These are phyloP conservation scores for Laguncularia racemosa DNA, from an alignment of 345 rosid species.

Conservation along the genomic window DNA sequence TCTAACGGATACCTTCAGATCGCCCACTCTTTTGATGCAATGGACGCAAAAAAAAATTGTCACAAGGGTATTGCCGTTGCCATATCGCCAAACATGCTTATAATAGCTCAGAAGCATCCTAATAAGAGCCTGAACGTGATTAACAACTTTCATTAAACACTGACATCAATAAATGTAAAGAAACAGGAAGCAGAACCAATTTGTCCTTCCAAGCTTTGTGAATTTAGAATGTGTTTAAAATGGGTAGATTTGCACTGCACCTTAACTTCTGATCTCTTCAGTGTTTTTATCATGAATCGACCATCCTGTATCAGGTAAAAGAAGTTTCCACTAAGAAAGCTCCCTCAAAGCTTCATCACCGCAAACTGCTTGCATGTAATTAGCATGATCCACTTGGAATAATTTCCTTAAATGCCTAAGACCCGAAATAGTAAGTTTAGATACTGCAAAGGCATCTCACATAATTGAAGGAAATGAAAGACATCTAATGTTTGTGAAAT, in stretches of 20 bases:
- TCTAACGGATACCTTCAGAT: slow-evolving; percentile 60
- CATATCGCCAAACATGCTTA: slow-evolving; percentile 58
- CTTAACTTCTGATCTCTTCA: slow-evolving; percentile 98
- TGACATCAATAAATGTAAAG: too few relatives aligned
- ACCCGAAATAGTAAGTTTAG: not conserved
- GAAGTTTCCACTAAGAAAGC: slow-evolving; percentile 97
- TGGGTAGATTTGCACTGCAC: slow-evolving; percentile 33
- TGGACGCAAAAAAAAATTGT: slow-evolving; percentile 92
- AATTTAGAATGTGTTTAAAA: slow-evolving; percentile 8
- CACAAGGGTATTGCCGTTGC: slow-evolving; percentile 81
- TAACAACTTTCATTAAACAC: slow-evolving; percentile 10
- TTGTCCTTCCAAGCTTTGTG: not conserved
- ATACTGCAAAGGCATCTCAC: too few relatives aligned
- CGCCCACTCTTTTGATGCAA: slow-evolving; percentile 90
- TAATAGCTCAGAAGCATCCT: slow-evolving; percentile 90
- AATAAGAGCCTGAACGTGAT: slow-evolving; percentile 58
- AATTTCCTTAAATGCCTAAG: slow-evolving; percentile 74
- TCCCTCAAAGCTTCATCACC: slow-evolving; percentile 92
- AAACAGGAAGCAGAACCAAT: too few relatives aligned
- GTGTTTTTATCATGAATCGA: slow-evolving; percentile 93
- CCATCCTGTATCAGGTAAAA: slow-evolving; percentile 97
- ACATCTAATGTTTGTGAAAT: too few relatives aligned
- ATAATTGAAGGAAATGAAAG: too few relatives aligned
- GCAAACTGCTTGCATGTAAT: slow-evolving; percentile 95
- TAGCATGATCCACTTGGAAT: slow-evolving; percentile 87